phyloP scores from a whole-genome alignment of 176 grass and related monocot genomes.

The Hordeum marinum region DNA sequence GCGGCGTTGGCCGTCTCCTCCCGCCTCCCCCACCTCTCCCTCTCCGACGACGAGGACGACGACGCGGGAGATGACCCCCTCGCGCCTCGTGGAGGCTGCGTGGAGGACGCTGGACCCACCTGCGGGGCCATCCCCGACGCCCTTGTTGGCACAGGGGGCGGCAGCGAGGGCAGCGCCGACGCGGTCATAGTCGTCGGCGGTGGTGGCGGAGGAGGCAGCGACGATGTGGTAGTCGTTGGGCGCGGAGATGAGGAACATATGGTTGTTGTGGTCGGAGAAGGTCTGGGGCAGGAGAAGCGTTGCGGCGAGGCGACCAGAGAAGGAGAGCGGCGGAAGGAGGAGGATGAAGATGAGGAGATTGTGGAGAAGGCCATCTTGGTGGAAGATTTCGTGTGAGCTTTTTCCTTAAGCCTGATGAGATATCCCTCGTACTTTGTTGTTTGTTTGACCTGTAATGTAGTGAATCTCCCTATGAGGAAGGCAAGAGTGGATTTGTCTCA shows the following conservation, averaged over 20 bases:
- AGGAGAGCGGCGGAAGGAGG: neutral
- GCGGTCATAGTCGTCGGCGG: slow-evolving; percentile 14
- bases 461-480: too few relatives aligned
- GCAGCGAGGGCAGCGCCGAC: neutral
- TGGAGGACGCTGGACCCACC: neutral
- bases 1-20: slow-evolving; percentile 43
- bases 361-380: slow-evolving; percentile 19
- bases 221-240: slow-evolving; percentile 17
- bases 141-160: neutral
- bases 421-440: neutral
- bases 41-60: slow-evolving; percentile 23
- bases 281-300: slow-evolving; percentile 5
- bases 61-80: neutral
- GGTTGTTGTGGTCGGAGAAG: slow-evolving; percentile 30
- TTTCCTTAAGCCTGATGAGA: neutral
- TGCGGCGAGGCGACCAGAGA: slow-evolving; percentile 28
- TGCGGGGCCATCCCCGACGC: slow-evolving; percentile 9
- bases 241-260: slow-evolving; percentile 12
- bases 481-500: too few relatives aligned
- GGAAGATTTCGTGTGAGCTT: slow-evolving; percentile 11
- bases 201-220: neutral
- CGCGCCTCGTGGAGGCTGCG: neutral
- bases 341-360: neutral
- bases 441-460: neutral
- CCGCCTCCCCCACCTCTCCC: slow-evolving; percentile 14